Percentiles rank a stretch among this genome's conserved stretches.
phyloP scores from a whole-genome alignment of 805 yeast species.

The Yamadazyma laniorum region DNA sequence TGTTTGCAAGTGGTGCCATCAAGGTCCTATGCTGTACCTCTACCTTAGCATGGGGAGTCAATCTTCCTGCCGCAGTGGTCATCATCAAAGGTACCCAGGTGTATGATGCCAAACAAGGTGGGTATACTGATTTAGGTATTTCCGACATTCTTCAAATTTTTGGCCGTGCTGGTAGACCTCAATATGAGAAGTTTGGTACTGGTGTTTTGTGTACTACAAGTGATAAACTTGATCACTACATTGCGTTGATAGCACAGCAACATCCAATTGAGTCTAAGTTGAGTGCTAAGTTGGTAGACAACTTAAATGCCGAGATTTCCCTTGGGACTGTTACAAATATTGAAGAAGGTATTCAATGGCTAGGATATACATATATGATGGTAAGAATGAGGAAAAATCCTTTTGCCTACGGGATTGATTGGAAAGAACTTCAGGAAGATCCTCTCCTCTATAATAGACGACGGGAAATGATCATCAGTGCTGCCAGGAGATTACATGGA shows the following conservation, averaged over 20 bases:
- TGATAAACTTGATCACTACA: constrained; percentile 82
- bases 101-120: constrained; percentile 92
- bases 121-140: constrained; percentile 88
- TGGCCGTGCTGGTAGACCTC: constrained; percentile 99
- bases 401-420: constrained; percentile 83
- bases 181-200: constrained; percentile 86
- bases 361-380: constrained; percentile 93
- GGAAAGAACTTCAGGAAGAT: constrained; percentile 82
- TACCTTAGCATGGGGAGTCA: constrained; percentile 99
- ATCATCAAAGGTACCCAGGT: constrained; percentile 96
- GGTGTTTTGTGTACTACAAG: constrained; percentile 85
- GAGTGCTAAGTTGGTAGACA: constrained; percentile 77
- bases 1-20: constrained; percentile 83
- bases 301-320: constrained; percentile 93
- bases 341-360: constrained; percentile 94
- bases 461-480: constrained; percentile 68
- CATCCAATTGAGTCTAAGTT: constrained; percentile 93
- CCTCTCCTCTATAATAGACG: constrained; percentile 74
- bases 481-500: constrained; percentile 80
- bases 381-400: constrained; percentile 96
- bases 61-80: constrained; percentile 96
- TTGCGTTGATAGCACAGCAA: constrained; percentile 87
- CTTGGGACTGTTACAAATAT: constrained; percentile 92
- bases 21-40: constrained; percentile 94
- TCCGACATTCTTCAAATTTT: constrained; percentile 97